Evolutionary conservation across 192 early-diverging fungal genomes (phyloP).

Genomic region (Chytriomyces hyalinus): DNA sequence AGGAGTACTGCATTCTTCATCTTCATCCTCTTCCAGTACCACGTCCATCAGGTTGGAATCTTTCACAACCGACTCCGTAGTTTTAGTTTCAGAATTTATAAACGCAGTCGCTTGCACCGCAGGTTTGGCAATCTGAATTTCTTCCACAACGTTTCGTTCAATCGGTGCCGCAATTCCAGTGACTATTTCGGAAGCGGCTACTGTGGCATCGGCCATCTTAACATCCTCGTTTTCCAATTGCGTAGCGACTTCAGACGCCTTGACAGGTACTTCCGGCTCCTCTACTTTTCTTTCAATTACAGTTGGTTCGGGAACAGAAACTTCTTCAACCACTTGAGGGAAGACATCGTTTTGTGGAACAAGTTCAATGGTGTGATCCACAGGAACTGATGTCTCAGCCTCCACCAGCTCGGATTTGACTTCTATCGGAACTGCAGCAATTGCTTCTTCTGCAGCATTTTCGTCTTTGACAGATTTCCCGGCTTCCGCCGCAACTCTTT

Average conservation of each 20-base stretch:
- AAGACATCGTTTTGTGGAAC: too few relatives aligned
- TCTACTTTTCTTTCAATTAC: too few relatives aligned
- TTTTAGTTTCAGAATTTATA: not conserved
- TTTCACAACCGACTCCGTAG: constrained; percentile 4
- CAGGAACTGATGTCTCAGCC: too few relatives aligned
- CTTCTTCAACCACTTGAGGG: too few relatives aligned
- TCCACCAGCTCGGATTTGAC: not conserved
- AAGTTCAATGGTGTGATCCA: too few relatives aligned
- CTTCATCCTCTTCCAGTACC: constrained; percentile 9
- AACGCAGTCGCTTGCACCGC: not conserved
- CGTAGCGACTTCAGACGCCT: too few relatives aligned
- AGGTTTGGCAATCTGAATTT: not conserved
- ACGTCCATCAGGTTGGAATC: constrained; percentile 7
- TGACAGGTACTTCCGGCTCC: too few relatives aligned
- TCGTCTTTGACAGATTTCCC: not conserved
- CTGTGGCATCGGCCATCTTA: too few relatives aligned
- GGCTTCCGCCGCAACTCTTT: not conserved
- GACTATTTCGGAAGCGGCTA: not conserved
- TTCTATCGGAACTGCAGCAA: not conserved
- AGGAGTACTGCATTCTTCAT: not conserved
- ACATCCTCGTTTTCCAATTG: too few relatives aligned
- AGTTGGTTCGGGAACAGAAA: too few relatives aligned
- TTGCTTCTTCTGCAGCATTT: not conserved
- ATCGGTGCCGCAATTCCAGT: not conserved
- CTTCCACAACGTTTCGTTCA: not conserved